phyloP scores from a whole-genome alignment of 108 stramenopile genomes.

The Cyclotella baltica region DNA sequence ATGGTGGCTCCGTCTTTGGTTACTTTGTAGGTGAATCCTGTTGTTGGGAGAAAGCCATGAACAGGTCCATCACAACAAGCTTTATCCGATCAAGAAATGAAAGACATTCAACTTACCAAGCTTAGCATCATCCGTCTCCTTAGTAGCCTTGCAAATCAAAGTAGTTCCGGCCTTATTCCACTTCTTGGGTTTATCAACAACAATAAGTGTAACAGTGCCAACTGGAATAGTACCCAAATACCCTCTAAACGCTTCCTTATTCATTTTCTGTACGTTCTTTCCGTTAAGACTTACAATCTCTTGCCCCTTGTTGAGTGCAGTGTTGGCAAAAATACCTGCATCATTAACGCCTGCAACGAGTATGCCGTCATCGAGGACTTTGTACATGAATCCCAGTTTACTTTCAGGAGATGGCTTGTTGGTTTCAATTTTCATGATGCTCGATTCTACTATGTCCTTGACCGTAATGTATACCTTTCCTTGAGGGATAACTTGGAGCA shows the following conservation, averaged over 20 bases:
- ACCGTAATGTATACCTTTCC: conserved; percentile 1
- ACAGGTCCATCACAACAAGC: too few relatives aligned
- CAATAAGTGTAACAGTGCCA: conserved; percentile 2
- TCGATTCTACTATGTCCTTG: not conserved
- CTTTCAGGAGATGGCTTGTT: not conserved
- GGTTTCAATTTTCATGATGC: not conserved
- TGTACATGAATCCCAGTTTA: conserved; percentile 18
- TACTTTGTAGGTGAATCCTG: conserved; percentile 18
- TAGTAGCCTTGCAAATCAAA: not conserved
- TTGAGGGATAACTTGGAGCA: conserved; percentile 1
- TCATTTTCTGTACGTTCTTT: conserved; percentile 6
- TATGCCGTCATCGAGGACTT: conserved; percentile 10
- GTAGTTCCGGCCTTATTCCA: not conserved
- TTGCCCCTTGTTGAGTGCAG: conserved; percentile 17
- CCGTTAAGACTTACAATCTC: conserved; percentile 22
- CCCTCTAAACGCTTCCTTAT: not conserved
- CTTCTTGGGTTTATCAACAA: conserved; percentile 16
- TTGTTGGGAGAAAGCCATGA: too few relatives aligned
- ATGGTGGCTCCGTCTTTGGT: not conserved
- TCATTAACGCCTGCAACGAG: not conserved
- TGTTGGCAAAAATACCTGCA: conserved; percentile 1
- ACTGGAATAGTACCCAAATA: not conserved
- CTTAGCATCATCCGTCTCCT: not conserved
- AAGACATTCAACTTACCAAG: not conserved
- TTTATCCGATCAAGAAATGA: too few relatives aligned